Conservation (phyloP, 257 asterid genomes). For the Penstemon newberryi region DNA sequence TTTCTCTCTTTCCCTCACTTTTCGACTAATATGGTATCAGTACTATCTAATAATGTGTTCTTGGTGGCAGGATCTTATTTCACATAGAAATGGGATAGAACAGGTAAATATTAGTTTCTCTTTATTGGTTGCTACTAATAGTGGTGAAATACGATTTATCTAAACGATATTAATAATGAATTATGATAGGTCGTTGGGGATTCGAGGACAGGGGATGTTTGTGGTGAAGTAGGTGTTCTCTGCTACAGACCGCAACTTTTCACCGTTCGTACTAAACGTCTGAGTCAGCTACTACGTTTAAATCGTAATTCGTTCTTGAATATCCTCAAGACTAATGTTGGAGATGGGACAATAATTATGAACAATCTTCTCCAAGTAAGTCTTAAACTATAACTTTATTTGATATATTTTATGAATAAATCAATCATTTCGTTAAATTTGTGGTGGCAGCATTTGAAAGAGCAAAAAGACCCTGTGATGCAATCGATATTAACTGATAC, state of each 20-base stretch:
- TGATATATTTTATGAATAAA: not conserved
- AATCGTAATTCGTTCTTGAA: constrained; percentile 65
- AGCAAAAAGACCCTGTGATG: constrained; percentile 50
- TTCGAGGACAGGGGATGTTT: constrained; percentile 59
- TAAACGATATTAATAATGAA: constrained; percentile 8
- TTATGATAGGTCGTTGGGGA: constrained; percentile 49
- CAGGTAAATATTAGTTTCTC: constrained; percentile 37
- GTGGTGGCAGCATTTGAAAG: constrained; percentile 62
- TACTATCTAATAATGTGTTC: constrained; percentile 26
- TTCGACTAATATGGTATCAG: not conserved
- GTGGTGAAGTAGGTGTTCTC: constrained; percentile 79
- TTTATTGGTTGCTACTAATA: constrained; percentile 8
- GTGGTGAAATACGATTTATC: constrained; percentile 7
- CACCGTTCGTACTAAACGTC: constrained; percentile 68
- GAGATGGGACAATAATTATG: constrained; percentile 80
- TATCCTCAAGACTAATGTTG: constrained; percentile 71
- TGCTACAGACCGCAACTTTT: constrained; percentile 79
- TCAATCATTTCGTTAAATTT: not conserved
- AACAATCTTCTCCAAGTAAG: constrained; percentile 80
- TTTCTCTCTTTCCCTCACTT: not conserved
- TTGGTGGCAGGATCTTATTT: constrained; percentile 58
- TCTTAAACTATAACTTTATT: not conserved
- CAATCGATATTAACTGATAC: constrained; percentile 57
- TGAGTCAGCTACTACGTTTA: constrained; percentile 78
- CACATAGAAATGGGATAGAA: constrained; percentile 39